Evolutionary conservation across 495 filamentous ascomycete species (phyloP), one percentile per base, ranked within the genome.

Genomic region (Aspergillus biplanus): DNA sequence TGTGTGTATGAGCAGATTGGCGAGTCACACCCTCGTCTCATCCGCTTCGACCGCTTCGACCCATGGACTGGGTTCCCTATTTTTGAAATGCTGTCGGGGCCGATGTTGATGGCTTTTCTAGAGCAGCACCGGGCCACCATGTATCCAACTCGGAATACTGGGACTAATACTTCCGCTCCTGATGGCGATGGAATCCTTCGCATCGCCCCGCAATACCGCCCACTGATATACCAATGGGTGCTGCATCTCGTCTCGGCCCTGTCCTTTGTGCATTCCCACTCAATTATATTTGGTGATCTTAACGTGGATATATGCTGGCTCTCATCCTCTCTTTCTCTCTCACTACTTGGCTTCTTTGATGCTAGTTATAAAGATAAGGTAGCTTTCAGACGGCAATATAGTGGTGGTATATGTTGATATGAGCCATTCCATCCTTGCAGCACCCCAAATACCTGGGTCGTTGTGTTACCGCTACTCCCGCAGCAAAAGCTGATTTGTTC

Each of bases 201-300:
- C 7, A 44, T 44, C 7, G 7, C 11, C 5, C 39, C 39, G 39
- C 39, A 6, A 3, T 44, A 44, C n/a, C 39, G 39, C 39, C 39
- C 4, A 44, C 39, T 44, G 4, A 44, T 44, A 3, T 44, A 44
- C 39, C 39, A 8, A 44, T 44, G 39, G 39, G 39, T 6, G n/a
- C 7, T 44, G 39, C 39, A 44, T 44, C 7, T 44, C 7, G 39
- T 44, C 39, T 44, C 39, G 7, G 39, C 12, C 39, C 39, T 44
- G 39, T 44, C 39, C 39, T 44, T 44, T 44, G 39, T n/a, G 39
- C 39, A 44, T n/a, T 44, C 39, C 39, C 39, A 44, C 39, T n/a
- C 11, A 44, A n/a, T 44, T 44, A 6, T 44, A 6, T 44, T 44
- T 44, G 39, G 39, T n/a, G 39, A 44, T n/a, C 39, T 44, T 44